A percentile compares a stretch with the other conserved stretches of the same genome.
phyloP scores from a whole-genome alignment of 148 eudicot genomes.

The Rhododendron griersonianum region DNA sequence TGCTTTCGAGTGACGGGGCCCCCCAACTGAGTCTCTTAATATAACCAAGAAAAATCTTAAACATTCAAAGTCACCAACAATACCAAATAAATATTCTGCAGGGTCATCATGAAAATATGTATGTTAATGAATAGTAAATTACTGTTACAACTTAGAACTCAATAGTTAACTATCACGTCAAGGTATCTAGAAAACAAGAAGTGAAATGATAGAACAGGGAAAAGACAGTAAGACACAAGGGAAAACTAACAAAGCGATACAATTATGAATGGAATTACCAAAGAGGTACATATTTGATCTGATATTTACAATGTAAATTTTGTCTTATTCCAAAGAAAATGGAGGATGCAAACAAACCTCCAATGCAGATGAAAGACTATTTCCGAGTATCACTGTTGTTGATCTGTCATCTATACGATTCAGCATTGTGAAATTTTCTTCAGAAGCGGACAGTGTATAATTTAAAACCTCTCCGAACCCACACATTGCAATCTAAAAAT shows the following conservation, averaged over 20 bases:
- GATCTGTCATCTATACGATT: conserved; percentile 73
- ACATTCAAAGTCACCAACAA: not conserved
- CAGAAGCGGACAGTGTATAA: conserved; percentile 72
- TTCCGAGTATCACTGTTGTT: conserved; percentile 66
- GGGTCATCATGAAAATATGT: not conserved
- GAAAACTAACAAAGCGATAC: not conserved
- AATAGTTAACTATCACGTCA: not conserved
- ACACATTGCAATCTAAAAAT: conserved; percentile 66
- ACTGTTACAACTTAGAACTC: not conserved
- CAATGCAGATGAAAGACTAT: conserved; percentile 91
- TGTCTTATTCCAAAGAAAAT: too few species aligned
- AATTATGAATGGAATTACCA: not conserved
- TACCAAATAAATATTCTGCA: not conserved
- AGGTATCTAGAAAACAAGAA: not conserved
- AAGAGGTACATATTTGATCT: not conserved
- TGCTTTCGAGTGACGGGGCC: not conserved
- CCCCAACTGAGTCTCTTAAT: not conserved
- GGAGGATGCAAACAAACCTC: conserved; percentile 52
- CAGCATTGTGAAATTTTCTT: conserved; percentile 72
- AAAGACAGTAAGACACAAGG: not conserved
- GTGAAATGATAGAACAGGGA: not conserved
- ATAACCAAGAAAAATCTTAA: not conserved
- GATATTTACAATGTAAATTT: too few species aligned
- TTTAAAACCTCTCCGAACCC: conserved; percentile 83
- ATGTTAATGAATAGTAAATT: not conserved